These are phyloP conservation scores for Ettlia oleoabundans DNA, from an alignment of 139 green algal genomes.

Conservation along the genomic window DNA sequence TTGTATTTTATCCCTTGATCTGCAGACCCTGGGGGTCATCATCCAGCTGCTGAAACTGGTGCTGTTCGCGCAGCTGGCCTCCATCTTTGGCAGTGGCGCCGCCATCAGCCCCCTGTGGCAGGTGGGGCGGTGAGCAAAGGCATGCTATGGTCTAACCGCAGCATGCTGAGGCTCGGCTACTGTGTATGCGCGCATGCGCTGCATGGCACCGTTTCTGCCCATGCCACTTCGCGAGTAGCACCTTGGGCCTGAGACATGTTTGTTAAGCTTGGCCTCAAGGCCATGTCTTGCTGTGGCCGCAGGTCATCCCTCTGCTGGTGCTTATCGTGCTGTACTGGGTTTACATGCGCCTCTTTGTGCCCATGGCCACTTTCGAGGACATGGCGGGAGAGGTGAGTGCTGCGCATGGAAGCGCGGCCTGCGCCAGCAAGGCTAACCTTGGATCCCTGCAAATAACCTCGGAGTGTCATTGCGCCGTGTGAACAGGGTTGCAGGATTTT, in stretches of 20 bases:
- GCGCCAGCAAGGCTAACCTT: too few species aligned
- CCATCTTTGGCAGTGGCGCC: background rate
- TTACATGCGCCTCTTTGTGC: constrained; percentile 30
- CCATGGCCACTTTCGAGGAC: constrained; percentile 3
- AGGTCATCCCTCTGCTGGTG: constrained; percentile 29
- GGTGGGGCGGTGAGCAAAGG: background rate
- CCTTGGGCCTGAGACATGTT: too few species aligned
- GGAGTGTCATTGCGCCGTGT: too few species aligned
- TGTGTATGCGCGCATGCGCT: too few species aligned
- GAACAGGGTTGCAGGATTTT: too few species aligned
- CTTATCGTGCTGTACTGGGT: constrained; percentile 12
- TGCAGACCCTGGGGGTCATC: constrained; percentile 25
- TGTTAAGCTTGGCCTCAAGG: too few species aligned
- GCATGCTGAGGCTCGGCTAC: background rate
- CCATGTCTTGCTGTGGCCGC: too few species aligned
- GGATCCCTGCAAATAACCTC: too few species aligned
- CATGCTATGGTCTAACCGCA: background rate
- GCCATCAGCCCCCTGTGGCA: constrained; percentile 9
- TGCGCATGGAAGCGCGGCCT: too few species aligned
- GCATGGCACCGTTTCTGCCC: too few species aligned
- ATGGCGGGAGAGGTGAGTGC: constrained; percentile 1
- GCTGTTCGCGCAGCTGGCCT: constrained; percentile 21
- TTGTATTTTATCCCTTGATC: background rate
- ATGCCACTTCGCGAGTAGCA: too few species aligned
- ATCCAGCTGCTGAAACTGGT: constrained; percentile 30